Conservation (phyloP, 2,329 filamentous ascomycete genomes). For the Aspergillus sp. region DNA sequence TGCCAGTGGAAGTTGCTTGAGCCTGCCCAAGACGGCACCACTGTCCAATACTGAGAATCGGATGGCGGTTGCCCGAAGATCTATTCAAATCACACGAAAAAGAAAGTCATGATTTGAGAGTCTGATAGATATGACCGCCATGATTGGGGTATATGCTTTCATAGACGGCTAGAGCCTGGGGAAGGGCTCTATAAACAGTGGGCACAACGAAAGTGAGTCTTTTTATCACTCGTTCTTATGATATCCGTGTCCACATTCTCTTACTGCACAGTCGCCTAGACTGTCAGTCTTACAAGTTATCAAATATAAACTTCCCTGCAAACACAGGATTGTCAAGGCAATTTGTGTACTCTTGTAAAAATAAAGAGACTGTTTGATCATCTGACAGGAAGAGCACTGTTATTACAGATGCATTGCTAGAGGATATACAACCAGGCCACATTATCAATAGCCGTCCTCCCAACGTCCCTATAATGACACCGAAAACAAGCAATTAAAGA, state of each 20-base stretch:
- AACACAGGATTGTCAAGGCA: too few species aligned
- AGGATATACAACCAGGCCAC: too few species aligned
- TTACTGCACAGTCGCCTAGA: background rate
- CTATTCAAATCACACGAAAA: too few species aligned
- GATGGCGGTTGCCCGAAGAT: background rate
- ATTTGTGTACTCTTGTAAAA: too few species aligned
- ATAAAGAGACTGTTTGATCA: too few species aligned
- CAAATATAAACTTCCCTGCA: too few species aligned
- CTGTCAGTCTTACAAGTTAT: background rate
- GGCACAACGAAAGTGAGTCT: background rate
- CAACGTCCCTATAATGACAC: background rate
- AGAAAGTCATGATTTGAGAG: background rate
- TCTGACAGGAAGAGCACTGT: too few species aligned
- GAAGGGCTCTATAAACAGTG: background rate
- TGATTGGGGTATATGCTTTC: background rate
- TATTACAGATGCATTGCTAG: too few species aligned
- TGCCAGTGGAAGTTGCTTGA: conserved; percentile 88
- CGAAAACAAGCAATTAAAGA: background rate
- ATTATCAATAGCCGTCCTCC: background rate
- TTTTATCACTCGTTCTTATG: background rate
- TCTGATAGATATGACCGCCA: background rate
- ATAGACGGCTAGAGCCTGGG: background rate
- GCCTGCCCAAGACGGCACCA: conserved; percentile 69
- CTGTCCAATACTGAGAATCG: conserved; percentile 29
- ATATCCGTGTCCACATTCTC: background rate